Percentiles rank a stretch among this genome's conserved stretches.
phyloP scores from a whole-genome alignment of 2,329 filamentous ascomycete species.

The Calonectria crousiana region DNA sequence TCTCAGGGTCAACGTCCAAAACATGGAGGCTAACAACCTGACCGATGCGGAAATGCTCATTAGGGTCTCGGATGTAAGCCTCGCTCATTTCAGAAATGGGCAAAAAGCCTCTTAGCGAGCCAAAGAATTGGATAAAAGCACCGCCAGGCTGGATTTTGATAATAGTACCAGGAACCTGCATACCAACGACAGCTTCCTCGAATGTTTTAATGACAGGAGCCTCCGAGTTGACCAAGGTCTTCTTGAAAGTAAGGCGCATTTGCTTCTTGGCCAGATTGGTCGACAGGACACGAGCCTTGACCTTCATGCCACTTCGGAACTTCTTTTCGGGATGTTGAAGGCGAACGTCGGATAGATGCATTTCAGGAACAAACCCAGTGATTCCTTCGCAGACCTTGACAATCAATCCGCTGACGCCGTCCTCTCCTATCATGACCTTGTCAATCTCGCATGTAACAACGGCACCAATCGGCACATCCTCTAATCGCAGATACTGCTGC shows the following conservation, averaged over 20 bases:
- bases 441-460: conserved; percentile 87
- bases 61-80: conserved; percentile 90
- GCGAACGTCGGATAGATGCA: conserved; percentile 88
- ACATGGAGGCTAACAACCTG: conserved; percentile 94
- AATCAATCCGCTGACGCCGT: conserved; percentile 84
- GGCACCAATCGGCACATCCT: conserved; percentile 87
- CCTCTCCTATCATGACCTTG: conserved; percentile 82
- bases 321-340: conserved; percentile 96
- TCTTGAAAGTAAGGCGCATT: conserved; percentile 91
- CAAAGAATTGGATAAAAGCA: conserved; percentile 94
- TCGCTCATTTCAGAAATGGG: conserved; percentile 98
- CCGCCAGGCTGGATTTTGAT: conserved; percentile 83
- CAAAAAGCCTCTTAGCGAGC: conserved; percentile 84
- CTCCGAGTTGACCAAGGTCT: conserved; percentile 92
- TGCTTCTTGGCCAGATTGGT: conserved; percentile 81
- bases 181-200: conserved; percentile 77
- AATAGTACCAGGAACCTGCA: conserved; percentile 88
- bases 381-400: conserved; percentile 89
- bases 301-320: conserved; percentile 86
- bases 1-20: conserved; percentile 80
- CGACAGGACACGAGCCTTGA: conserved; percentile 89
- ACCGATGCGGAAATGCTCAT: conserved; percentile 88
- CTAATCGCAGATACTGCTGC: conserved; percentile 89
- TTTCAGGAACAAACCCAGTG: conserved; percentile 87
- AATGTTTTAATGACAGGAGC: conserved; percentile 83